Conservation (phyloP, 176 grass and related monocot genomes). For the Avena eriantha region DNA sequence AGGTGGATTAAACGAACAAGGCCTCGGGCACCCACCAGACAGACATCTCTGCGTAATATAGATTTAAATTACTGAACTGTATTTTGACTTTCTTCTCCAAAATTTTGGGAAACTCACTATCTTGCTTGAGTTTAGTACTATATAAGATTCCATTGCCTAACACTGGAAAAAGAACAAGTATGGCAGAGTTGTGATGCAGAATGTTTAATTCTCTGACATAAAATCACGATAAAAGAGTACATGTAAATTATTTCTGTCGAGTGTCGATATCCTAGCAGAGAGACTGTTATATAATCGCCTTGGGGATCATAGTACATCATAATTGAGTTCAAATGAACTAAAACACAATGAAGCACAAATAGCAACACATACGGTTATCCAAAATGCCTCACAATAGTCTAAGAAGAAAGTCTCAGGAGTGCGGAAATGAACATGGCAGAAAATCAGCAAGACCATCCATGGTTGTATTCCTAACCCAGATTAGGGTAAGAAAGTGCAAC, state of each 20-base stretch:
- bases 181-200: neutral
- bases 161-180: neutral
- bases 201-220: neutral
- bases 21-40: no score
- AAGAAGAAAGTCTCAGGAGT: neutral
- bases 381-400: neutral
- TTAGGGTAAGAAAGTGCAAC: neutral
- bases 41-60: no score
- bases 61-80: no score
- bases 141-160: neutral
- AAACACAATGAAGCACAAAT: conserved; percentile 19
- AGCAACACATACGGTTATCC: neutral
- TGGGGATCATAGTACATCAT: neutral
- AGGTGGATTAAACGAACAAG: no score
- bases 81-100: neutral
- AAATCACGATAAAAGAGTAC: neutral
- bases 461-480: neutral
- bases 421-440: neutral
- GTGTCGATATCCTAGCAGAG: neutral
- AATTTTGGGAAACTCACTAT: neutral
- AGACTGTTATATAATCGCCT: neutral
- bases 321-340: neutral
- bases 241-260: neutral
- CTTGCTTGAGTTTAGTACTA: neutral
- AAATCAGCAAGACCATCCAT: neutral